Evolutionary conservation across 2,329 filamentous ascomycete species (phyloP).

Genomic region (Microthyrium microscopicum): DNA sequence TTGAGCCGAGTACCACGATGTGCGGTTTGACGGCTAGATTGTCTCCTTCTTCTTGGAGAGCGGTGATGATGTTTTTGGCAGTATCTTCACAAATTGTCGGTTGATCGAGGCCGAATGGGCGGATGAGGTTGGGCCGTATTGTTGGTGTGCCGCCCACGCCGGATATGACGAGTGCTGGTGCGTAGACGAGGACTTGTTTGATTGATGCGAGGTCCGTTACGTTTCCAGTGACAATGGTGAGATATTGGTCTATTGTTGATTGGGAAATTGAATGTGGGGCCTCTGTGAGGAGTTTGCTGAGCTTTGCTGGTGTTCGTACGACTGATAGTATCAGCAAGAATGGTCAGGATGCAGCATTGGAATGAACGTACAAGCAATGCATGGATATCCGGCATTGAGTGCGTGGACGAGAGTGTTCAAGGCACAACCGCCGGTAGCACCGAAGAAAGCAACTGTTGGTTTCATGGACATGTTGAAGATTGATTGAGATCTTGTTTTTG

Average conservation of each 20-base stretch:
- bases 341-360: not conserved
- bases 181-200: slow-evolving; percentile 19
- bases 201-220: slow-evolving; percentile 26
- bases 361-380: slow-evolving; percentile 20
- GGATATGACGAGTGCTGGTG: slow-evolving; percentile 25
- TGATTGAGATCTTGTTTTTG: no score
- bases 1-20: slow-evolving; percentile 18
- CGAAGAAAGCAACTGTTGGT: slow-evolving; percentile 29
- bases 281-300: slow-evolving; percentile 25
- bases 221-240: slow-evolving; percentile 33
- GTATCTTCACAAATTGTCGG: slow-evolving; percentile 19
- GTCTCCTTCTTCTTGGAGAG: slow-evolving; percentile 11
- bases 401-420: slow-evolving; percentile 26
- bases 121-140: slow-evolving; percentile 12
- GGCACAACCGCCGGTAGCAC: slow-evolving; percentile 33
- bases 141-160: slow-evolving; percentile 27
- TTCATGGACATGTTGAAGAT: no score
- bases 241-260: slow-evolving; percentile 19
- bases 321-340: slow-evolving; percentile 14
- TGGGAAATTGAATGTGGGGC: slow-evolving; percentile 22
- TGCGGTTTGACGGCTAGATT: slow-evolving; percentile 11
- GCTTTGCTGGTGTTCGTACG: slow-evolving; percentile 33
- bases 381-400: slow-evolving; percentile 27
- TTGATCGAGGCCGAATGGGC: slow-evolving; percentile 19
- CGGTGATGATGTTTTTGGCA: slow-evolving; percentile 16